A percentile compares a stretch with the other conserved stretches of the same genome.
Evolutionary conservation across 768 basidiomycete genomes (phyloP).

Genomic region (Filobasidium floriforme): DNA sequence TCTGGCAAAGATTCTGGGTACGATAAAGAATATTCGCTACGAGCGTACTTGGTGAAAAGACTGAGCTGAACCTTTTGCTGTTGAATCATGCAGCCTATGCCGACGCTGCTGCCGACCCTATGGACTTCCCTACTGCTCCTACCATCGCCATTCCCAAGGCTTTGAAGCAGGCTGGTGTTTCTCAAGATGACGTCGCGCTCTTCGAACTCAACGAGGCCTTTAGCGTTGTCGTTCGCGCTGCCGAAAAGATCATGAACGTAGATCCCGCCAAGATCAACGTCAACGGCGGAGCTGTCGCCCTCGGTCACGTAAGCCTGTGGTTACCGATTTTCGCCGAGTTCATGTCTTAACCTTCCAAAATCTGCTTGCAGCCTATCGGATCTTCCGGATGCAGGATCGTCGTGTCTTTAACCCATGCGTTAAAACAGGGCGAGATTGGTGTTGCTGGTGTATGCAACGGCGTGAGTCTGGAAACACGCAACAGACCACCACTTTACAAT

Average conservation of each 20-base stretch:
- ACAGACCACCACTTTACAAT: too few species aligned
- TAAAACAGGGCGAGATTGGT: constrained; percentile 81
- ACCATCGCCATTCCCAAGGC: constrained; percentile 84
- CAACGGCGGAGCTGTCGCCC: constrained; percentile 83
- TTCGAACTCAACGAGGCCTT: constrained; percentile 94
- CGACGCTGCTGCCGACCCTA: constrained; percentile 90
- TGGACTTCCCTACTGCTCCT: constrained; percentile 94
- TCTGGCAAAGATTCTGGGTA: constrained; percentile 88
- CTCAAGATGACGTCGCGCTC: constrained; percentile 71
- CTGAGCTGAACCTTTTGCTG: not conserved
- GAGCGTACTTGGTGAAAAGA: not conserved
- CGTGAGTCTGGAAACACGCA: constrained; percentile 51
- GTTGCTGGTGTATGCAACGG: constrained; percentile 96
- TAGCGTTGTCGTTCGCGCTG: constrained; percentile 68
- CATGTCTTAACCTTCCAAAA: not conserved
- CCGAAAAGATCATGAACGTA: constrained; percentile 64
- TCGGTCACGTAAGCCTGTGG: constrained; percentile 52
- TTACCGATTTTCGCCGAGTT: not conserved
- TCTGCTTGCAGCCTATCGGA: constrained; percentile 67
- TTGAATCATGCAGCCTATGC: constrained; percentile 64
- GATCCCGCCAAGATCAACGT: constrained; percentile 81
- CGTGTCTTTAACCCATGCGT: constrained; percentile 82
- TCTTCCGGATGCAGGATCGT: constrained; percentile 92
- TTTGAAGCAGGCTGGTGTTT: constrained; percentile 75
- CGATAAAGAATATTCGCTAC: constrained; percentile 42